These are phyloP conservation scores for Alternaria brassicae DNA, from an alignment of 2,329 filamentous ascomycete genomes.

Conservation along the genomic window DNA sequence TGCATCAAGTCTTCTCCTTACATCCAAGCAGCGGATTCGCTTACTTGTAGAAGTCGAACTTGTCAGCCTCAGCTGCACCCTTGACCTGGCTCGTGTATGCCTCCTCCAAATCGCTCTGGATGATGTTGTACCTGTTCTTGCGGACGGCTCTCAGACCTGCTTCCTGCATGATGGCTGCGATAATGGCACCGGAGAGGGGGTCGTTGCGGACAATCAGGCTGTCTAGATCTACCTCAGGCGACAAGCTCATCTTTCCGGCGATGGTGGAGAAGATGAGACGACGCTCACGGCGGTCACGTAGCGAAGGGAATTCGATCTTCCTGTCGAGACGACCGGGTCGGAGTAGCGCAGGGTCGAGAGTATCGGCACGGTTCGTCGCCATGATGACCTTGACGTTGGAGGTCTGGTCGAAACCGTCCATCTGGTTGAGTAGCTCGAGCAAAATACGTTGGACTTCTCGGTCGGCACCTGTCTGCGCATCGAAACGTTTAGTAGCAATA, in stretches of 20 bases:
- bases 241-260: slow-evolving; percentile 94
- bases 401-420: slow-evolving; percentile 99
- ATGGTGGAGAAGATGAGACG: slow-evolving; percentile 98
- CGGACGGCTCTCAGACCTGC: slow-evolving; percentile 90
- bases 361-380: slow-evolving; percentile 98
- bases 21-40: slow-evolving; percentile 3
- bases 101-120: slow-evolving; percentile 94
- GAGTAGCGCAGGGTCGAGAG: slow-evolving; percentile 90
- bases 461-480: slow-evolving; percentile 96
- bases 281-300: slow-evolving; percentile 91
- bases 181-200: slow-evolving; percentile 91
- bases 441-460: slow-evolving; percentile 98
- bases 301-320: slow-evolving; percentile 98
- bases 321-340: slow-evolving; percentile 94
- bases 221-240: slow-evolving; percentile 95
- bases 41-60: slow-evolving; percentile 73
- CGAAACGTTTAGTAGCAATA: slow-evolving; percentile 98
- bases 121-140: slow-evolving; percentile 99
- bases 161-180: slow-evolving; percentile 99
- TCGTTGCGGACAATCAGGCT: slow-evolving; percentile 96
- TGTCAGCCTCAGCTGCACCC: slow-evolving; percentile 72
- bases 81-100: slow-evolving; percentile 98
- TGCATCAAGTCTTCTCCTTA: neutral
- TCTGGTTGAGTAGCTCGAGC: slow-evolving; percentile 96
- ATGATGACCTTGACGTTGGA: slow-evolving; percentile 99